These are phyloP conservation scores for Capronia coronata DNA, from an alignment of 2,329 filamentous ascomycete species.

Conservation along the genomic window DNA sequence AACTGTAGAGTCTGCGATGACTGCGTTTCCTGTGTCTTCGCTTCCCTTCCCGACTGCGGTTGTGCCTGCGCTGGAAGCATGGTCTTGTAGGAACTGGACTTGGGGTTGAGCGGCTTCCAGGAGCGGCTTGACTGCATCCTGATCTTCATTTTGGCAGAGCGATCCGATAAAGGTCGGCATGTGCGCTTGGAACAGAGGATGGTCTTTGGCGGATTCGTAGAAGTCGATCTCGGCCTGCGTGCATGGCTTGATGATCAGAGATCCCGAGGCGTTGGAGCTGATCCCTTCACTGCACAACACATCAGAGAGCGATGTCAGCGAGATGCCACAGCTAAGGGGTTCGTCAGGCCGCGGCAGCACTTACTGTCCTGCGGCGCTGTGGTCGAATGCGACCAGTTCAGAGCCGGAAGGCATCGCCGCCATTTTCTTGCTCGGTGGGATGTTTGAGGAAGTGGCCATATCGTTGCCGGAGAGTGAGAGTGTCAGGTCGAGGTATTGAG, in stretches of 20 bases:
- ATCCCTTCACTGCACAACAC: slow-evolving; percentile 69
- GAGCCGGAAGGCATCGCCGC: slow-evolving; percentile 12
- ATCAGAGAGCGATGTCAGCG: slow-evolving; percentile 12
- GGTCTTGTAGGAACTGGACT: not conserved
- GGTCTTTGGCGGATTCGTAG: slow-evolving; percentile 65
- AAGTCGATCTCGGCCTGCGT: slow-evolving; percentile 79
- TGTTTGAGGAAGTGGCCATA: not conserved
- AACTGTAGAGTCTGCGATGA: slow-evolving; percentile 26
- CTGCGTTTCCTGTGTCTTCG: not conserved
- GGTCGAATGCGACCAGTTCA: slow-evolving; percentile 40
- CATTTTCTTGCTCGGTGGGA: slow-evolving; percentile 3
- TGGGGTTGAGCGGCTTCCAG: slow-evolving; percentile 39
- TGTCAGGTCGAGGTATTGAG: no score
- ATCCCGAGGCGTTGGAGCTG: slow-evolving; percentile 72
- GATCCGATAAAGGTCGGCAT: slow-evolving; percentile 84
- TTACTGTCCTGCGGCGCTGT: slow-evolving; percentile 46
- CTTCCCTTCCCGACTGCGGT: slow-evolving; percentile 7
- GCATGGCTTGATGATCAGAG: slow-evolving; percentile 90
- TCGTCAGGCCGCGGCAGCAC: slow-evolving; percentile 6
- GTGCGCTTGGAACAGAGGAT: slow-evolving; percentile 68
- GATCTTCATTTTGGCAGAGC: slow-evolving; percentile 58
- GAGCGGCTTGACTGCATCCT: slow-evolving; percentile 36
- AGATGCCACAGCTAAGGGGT: not conserved
- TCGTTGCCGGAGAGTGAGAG: not conserved
- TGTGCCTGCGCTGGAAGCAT: slow-evolving; percentile 34